phyloP scores from a whole-genome alignment of 2,329 filamentous ascomycete genomes.

The Lachnellula hyalina region DNA sequence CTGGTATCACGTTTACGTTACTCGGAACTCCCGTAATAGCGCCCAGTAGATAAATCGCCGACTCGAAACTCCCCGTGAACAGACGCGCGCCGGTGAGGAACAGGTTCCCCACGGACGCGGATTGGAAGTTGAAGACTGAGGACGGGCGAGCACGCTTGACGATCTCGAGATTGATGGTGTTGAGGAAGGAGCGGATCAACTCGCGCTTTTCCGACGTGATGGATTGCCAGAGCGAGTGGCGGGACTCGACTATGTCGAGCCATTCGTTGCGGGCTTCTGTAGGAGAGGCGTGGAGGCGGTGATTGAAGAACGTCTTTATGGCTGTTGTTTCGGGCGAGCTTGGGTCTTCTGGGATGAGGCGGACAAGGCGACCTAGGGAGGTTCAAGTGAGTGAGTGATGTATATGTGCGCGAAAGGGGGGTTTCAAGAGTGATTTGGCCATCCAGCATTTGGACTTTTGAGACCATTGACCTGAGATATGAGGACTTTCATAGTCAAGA shows the following conservation, averaged over 20 bases:
- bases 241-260: constrained; percentile 82
- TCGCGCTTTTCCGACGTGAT: constrained; percentile 70
- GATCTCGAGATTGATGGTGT: constrained; percentile 71
- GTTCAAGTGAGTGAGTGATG: background rate
- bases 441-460: too few species aligned
- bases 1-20: constrained; percentile 74
- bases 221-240: constrained; percentile 67
- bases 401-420: background rate
- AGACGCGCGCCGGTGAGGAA: constrained; percentile 81
- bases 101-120: constrained; percentile 71
- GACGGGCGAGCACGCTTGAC: constrained; percentile 68
- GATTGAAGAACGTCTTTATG: constrained; percentile 80
- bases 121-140: constrained; percentile 72
- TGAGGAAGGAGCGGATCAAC: constrained; percentile 71
- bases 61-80: constrained; percentile 89
- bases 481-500: background rate
- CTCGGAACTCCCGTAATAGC: constrained; percentile 80
- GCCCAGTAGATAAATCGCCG: constrained; percentile 82
- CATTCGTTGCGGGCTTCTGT: constrained; percentile 67
- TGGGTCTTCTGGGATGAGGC: constrained; percentile 70
- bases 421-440: background rate
- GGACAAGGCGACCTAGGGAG: constrained; percentile 70
- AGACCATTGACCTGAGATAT: too few species aligned
- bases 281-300: constrained; percentile 65
- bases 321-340: constrained; percentile 60